These are phyloP conservation scores for Blastobotrys persicus DNA, from an alignment of 1,139 yeast species.

Conservation along the genomic window DNA sequence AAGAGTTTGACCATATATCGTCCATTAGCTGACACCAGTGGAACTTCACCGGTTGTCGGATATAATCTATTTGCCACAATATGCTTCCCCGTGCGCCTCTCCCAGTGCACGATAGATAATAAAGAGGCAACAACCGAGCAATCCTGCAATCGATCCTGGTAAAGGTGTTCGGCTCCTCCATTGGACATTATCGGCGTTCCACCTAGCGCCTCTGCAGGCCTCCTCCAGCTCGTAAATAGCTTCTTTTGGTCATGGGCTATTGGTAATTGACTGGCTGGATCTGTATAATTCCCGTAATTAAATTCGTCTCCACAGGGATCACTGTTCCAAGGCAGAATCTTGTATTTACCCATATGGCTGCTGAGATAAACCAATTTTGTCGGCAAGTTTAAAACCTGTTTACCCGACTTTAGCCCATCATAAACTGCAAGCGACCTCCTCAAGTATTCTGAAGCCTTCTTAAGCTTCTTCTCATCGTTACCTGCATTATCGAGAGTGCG, in stretches of 20 bases:
- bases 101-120: slow-evolving; percentile 42
- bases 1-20: slow-evolving; percentile 44
- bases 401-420: slow-evolving; percentile 22
- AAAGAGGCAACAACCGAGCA: slow-evolving; percentile 76
- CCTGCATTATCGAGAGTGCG: slow-evolving; percentile 9
- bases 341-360: slow-evolving; percentile 22
- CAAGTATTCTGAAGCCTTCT: slow-evolving; percentile 7
- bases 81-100: slow-evolving; percentile 22
- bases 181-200: slow-evolving; percentile 15
- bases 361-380: slow-evolving; percentile 28
- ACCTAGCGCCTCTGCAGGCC: slow-evolving; percentile 27
- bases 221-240: slow-evolving; percentile 28
- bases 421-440: slow-evolving; percentile 19
- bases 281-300: slow-evolving; percentile 17
- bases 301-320: slow-evolving; percentile 22
- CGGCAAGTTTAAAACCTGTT: slow-evolving; percentile 18
- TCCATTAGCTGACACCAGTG: slow-evolving; percentile 26
- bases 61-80: slow-evolving; percentile 24
- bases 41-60: slow-evolving; percentile 27
- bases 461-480: slow-evolving; percentile 6
- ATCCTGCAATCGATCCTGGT: slow-evolving; percentile 62
- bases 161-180: slow-evolving; percentile 31
- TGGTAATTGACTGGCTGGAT: slow-evolving; percentile 23
- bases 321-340: slow-evolving; percentile 31
- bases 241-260: slow-evolving; percentile 24